These are phyloP conservation scores for Pneumocystis wakefieldiae DNA, from an alignment of 1,139 yeast species.

Conservation along the genomic window DNA sequence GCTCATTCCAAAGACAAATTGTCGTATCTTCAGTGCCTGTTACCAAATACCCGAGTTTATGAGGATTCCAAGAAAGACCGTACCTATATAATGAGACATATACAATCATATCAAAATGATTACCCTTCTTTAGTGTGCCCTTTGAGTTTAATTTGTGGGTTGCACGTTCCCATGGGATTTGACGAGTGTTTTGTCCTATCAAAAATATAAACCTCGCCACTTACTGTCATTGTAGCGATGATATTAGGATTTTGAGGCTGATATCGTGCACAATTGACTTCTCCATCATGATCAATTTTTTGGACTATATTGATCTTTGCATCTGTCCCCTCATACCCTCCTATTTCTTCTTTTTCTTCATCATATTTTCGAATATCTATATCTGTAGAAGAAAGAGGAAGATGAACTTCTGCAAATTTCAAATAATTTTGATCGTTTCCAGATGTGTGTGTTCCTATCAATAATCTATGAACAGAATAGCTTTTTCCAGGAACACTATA, in stretches of 20 bases:
- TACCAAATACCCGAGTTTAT: conserved; percentile 32
- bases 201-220: conserved; percentile 59
- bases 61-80: conserved; percentile 51
- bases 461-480: conserved; percentile 27
- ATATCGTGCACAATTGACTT: conserved; percentile 68
- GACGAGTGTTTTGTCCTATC: conserved; percentile 34
- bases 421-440: conserved; percentile 65
- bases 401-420: conserved; percentile 56
- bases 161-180: conserved; percentile 23
- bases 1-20: conserved; percentile 57
- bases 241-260: conserved; percentile 57
- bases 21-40: conserved; percentile 56
- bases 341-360: conserved; percentile 23
- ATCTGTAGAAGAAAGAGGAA: conserved; percentile 33
- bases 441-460: conserved; percentile 78
- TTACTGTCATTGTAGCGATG: conserved; percentile 65
- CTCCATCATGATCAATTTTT: conserved; percentile 34
- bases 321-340: conserved; percentile 20
- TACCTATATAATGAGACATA: conserved; percentile 18
- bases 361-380: conserved; percentile 25
- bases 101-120: neutral
- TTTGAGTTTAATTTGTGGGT: conserved; percentile 31
- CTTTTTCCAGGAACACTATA: conserved; percentile 15
- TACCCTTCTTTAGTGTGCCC: conserved; percentile 51
- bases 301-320: conserved; percentile 40